A percentile compares a stretch with the other conserved stretches of the same genome.
These are phyloP conservation scores for Saccharomycopsis crataegensis DNA, from an alignment of 1,139 yeast species.

Conservation along the genomic window DNA sequence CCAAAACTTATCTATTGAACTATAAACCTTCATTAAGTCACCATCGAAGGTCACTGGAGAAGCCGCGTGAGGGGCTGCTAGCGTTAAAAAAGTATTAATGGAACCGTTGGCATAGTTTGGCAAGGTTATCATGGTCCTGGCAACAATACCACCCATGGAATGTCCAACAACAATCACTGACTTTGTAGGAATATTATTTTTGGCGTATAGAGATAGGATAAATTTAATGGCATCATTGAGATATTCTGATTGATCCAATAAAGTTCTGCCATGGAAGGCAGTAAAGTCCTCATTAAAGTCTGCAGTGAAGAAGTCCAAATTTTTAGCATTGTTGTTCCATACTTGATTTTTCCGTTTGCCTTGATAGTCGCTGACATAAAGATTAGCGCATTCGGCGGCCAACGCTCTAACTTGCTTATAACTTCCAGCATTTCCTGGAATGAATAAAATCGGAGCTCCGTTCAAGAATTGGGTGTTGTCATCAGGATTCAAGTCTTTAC, in stretches of 20 bases:
- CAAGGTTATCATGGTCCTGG: constrained; percentile 70
- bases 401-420: constrained; percentile 83
- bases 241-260: constrained; percentile 91
- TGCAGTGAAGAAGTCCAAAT: constrained; percentile 76
- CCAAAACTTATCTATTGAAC: constrained; percentile 78
- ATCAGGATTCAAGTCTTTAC: constrained; percentile 52
- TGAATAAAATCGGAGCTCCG: constrained; percentile 85
- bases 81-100: constrained; percentile 75
- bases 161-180: constrained; percentile 84
- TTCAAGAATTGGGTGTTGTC: constrained; percentile 35
- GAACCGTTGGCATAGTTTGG: constrained; percentile 68
- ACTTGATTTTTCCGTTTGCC: constrained; percentile 20
- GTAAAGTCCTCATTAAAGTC: constrained; percentile 96
- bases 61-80: constrained; percentile 89
- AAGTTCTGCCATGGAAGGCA: constrained; percentile 91
- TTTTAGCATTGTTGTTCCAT: constrained; percentile 30
- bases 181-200: constrained; percentile 23
- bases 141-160: constrained; percentile 96
- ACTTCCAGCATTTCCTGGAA: constrained; percentile 98
- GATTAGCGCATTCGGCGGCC: constrained; percentile 67
- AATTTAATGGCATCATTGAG: constrained; percentile 78
- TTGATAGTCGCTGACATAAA: constrained; percentile 32
- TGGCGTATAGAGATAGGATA: constrained; percentile 57
- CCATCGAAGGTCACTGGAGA: constrained; percentile 97
- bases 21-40: constrained; percentile 68